Evolutionary conservation across 108 stramenopile genomes (phyloP).

Genomic region (Cylindrotheca closterium): DNA sequence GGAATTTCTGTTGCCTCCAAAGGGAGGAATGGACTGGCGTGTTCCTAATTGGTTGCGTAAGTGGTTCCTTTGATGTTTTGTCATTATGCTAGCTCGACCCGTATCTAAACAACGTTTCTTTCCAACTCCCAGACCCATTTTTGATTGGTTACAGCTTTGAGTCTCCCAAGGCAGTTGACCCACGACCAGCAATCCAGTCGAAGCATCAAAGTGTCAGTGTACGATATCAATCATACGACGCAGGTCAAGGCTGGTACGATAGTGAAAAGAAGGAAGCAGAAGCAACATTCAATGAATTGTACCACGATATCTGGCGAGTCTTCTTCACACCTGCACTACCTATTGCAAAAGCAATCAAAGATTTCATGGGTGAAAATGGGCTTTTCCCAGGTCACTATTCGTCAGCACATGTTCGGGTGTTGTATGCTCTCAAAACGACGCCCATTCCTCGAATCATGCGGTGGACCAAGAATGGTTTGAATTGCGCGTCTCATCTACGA

Average conservation of each 20-base stretch:
- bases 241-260: slow-evolving; percentile 13
- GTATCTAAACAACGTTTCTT: too few species aligned
- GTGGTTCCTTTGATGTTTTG: background rate
- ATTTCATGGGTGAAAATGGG: slow-evolving; percentile 19
- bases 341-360: slow-evolving; percentile 18
- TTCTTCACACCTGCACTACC: slow-evolving; percentile 51
- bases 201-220: background rate
- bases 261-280: slow-evolving; percentile 3
- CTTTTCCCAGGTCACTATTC: slow-evolving; percentile 38
- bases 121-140: slow-evolving; percentile 1
- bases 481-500: slow-evolving; percentile 29
- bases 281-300: slow-evolving; percentile 34
- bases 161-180: background rate
- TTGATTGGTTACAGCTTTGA: slow-evolving; percentile 9
- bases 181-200: background rate
- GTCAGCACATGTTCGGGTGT: slow-evolving; percentile 43
- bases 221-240: slow-evolving; percentile 24
- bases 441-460: background rate
- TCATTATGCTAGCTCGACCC: too few species aligned
- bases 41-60: slow-evolving; percentile 34
- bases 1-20: slow-evolving; percentile 42
- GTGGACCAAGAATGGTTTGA: slow-evolving; percentile 29
- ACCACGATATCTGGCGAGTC: slow-evolving; percentile 30
- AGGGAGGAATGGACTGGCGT: slow-evolving; percentile 40
- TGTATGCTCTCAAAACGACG: slow-evolving; percentile 22